phyloP scores from a whole-genome alignment of 139 green algal genomes.

The Chlorokybus atmophyticus region DNA sequence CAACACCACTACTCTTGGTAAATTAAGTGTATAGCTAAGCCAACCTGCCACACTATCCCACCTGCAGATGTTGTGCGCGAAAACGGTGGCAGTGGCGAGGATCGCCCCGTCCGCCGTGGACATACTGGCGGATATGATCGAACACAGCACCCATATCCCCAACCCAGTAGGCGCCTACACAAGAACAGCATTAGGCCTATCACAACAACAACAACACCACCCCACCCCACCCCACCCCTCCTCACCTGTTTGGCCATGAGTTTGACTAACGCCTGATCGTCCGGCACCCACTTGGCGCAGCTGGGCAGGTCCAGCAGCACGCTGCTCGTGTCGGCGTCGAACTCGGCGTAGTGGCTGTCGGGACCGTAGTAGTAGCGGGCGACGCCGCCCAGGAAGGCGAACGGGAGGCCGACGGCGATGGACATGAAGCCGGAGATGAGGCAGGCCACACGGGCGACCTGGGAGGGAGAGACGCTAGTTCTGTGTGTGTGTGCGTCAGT shows the following conservation, averaged over 20 bases:
- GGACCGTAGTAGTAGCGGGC: slow-evolving; percentile 15
- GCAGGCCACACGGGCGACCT: slow-evolving; percentile 15
- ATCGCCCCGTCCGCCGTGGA: slow-evolving; percentile 33
- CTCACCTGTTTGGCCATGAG: slow-evolving; percentile 17
- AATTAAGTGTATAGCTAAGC: too few relatives aligned
- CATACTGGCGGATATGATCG: slow-evolving; percentile 32
- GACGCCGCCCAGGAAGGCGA: slow-evolving; percentile 12
- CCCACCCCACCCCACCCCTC: too few relatives aligned
- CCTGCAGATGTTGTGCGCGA: slow-evolving; percentile 37
- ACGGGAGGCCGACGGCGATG: slow-evolving; percentile 26
- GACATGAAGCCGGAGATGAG: slow-evolving; percentile 22
- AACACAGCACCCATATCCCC: slow-evolving; percentile 25
- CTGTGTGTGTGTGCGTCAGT: too few relatives aligned
- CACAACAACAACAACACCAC: too few relatives aligned
- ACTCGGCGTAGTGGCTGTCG: slow-evolving; percentile 5
- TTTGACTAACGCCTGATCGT: slow-evolving; percentile 26
- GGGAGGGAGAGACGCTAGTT: too few relatives aligned
- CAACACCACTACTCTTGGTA: too few relatives aligned
- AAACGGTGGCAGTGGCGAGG: slow-evolving; percentile 29
- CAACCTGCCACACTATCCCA: too few relatives aligned
- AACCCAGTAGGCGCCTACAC: slow-evolving; percentile 11
- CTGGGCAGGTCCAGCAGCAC: slow-evolving; percentile 13
- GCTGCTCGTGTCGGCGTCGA: slow-evolving; percentile 28
- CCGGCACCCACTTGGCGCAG: slow-evolving; percentile 29
- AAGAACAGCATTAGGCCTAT: too few relatives aligned